Conservation (phyloP, 2,329 filamentous ascomycete genomes). For the Colletotrichum tabaci region DNA sequence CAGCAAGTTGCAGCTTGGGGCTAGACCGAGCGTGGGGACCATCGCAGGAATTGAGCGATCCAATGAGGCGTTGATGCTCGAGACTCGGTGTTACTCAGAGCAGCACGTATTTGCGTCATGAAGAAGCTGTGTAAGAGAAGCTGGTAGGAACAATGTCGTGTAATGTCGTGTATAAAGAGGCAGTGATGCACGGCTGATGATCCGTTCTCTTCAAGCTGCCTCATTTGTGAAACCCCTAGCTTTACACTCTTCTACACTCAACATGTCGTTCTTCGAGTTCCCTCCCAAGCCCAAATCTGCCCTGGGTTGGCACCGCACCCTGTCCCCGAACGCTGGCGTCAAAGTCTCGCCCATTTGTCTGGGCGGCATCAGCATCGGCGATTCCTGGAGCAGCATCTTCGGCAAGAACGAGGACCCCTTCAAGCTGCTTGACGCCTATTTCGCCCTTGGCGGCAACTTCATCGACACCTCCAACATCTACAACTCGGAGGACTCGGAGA, state of each 20-base stretch:
- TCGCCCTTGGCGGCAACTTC: slow-evolving; percentile 74
- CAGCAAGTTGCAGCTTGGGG: neutral
- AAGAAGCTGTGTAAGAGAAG: neutral
- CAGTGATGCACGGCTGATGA: neutral
- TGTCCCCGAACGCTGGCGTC: slow-evolving; percentile 44
- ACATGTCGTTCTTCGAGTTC: slow-evolving; percentile 33
- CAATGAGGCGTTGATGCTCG: neutral
- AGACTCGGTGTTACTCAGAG: neutral
- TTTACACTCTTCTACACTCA: neutral
- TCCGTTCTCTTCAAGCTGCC: neutral
- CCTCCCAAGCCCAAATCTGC: slow-evolving; percentile 36
- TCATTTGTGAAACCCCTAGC: neutral
- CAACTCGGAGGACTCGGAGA: slow-evolving; percentile 70
- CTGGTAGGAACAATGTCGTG: no score
- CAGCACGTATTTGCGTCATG: neutral
- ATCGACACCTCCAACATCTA: slow-evolving; percentile 75
- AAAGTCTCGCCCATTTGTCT: slow-evolving; percentile 47
- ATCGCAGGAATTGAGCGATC: neutral
- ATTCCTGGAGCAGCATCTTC: slow-evolving; percentile 42
- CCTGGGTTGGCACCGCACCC: slow-evolving; percentile 45
- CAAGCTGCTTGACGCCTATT: slow-evolving; percentile 70
- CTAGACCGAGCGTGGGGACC: neutral
- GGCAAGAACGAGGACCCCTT: slow-evolving; percentile 60
- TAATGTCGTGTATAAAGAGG: neutral
- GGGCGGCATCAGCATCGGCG: slow-evolving; percentile 47